Conservation (phyloP, 345 rosid species). For the Physaria fendleri region DNA sequence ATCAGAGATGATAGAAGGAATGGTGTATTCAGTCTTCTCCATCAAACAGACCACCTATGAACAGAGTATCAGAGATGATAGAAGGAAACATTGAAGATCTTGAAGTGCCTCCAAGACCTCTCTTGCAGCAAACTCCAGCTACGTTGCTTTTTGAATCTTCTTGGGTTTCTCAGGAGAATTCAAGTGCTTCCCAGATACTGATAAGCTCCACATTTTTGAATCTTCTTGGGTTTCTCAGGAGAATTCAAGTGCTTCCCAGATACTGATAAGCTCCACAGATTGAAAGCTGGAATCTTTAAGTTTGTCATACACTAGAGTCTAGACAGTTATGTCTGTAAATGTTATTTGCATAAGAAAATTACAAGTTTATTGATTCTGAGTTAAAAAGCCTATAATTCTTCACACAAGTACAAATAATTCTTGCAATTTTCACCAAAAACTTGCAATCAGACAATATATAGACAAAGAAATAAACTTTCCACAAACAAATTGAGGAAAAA, state of each 20-base stretch:
- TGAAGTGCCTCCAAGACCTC: conserved; percentile 7
- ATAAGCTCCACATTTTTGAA: neutral
- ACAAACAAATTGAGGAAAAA: neutral
- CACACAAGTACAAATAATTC: no score
- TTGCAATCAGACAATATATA: no score
- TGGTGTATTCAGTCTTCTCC: conserved; percentile 35
- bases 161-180: neutral
- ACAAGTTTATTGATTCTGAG: no score
- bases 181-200: neutral
- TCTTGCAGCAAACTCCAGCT: neutral
- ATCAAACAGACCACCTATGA: conserved; percentile 14
- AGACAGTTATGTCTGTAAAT: neutral
- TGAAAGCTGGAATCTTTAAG: neutral
- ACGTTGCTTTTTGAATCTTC: neutral
- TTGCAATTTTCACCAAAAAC: no score
- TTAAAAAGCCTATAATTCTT: no score
- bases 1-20: no score
- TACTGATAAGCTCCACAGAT: neutral
- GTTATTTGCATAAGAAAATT: neutral
- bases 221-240: neutral
- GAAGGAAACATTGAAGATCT: conserved; percentile 15
- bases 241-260: neutral
- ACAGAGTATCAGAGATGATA: conserved; percentile 20
- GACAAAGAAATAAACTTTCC: neutral
- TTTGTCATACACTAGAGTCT: neutral